These are phyloP conservation scores for Scutellaria galericulata DNA, from an alignment of 257 asterid species.

Conservation along the genomic window DNA sequence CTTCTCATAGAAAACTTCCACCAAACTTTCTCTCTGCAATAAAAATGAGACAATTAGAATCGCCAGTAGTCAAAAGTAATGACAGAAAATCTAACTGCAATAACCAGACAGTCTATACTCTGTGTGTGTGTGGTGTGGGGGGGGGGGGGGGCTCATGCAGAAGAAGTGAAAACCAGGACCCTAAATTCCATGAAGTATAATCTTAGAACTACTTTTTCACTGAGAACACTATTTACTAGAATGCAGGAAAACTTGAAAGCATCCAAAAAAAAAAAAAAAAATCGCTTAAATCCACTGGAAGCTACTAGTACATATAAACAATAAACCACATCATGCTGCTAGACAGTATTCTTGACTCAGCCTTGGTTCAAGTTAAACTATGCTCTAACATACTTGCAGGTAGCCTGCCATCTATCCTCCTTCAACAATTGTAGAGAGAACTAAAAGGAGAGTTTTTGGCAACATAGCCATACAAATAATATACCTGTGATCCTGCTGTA, in stretches of 20 bases:
- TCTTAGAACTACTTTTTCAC: background rate
- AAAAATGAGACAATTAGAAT: conserved; percentile 36
- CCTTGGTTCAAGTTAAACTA: conserved; percentile 9
- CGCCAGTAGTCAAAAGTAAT: conserved; percentile 1
- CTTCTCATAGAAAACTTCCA: conserved; percentile 90
- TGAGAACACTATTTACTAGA: background rate
- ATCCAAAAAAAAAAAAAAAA: background rate
- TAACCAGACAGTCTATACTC: background rate
- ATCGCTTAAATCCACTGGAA: background rate
- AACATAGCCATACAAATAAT: conserved; percentile 7
- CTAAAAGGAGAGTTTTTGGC: background rate
- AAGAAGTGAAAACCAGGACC: background rate
- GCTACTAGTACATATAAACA: background rate
- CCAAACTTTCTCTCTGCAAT: conserved; percentile 79
- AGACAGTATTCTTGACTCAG: conserved; percentile 13
- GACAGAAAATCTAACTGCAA: background rate
- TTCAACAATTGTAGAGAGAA: conserved; percentile 14
- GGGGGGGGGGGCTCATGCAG: background rate
- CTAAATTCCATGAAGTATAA: conserved; percentile 8
- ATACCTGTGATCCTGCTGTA: conserved; percentile 83
- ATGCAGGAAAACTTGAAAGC: background rate
- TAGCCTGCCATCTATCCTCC: conserved; percentile 5
- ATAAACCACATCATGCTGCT: background rate
- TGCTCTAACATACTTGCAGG: conserved; percentile 18
- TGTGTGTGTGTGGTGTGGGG: no score